Percentiles rank a stretch among this genome's conserved stretches.
phyloP scores from a whole-genome alignment of 768 basidiomycete genomes.

The Suillus tomentosus region DNA sequence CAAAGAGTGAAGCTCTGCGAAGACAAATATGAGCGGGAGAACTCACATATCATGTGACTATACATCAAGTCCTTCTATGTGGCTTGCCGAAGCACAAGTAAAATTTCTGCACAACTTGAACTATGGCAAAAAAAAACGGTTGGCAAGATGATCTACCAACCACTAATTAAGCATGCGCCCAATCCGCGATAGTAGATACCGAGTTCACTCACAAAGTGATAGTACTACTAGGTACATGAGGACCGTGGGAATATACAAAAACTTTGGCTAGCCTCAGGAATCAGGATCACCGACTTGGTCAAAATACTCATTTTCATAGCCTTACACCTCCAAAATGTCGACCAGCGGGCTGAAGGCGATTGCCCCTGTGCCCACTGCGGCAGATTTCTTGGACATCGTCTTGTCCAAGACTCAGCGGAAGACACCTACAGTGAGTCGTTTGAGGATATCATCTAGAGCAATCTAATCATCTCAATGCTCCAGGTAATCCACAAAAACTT shows the following conservation, averaged over 20 bases:
- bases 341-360: slow-evolving; percentile 95
- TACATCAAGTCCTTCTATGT: not conserved
- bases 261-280: not conserved
- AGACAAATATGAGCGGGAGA: too few species aligned
- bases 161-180: too few species aligned
- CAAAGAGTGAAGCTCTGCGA: too few species aligned
- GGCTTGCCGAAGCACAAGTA: not conserved
- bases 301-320: not conserved
- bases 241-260: slow-evolving; percentile 8
- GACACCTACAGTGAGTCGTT: slow-evolving; percentile 78
- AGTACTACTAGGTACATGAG: not conserved
- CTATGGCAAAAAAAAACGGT: not conserved
- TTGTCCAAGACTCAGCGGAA: slow-evolving; percentile 94
- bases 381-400: slow-evolving; percentile 94
- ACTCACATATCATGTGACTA: too few species aligned
- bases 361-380: slow-evolving; percentile 96
- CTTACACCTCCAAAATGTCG: slow-evolving; percentile 48
- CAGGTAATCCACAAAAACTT: slow-evolving; percentile 99
- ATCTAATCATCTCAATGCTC: slow-evolving; percentile 7
- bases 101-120: not conserved
- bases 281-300: not conserved
- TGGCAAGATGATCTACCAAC: not conserved
- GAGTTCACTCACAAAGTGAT: not conserved
- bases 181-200: not conserved
- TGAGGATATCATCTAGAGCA: not conserved